Evolutionary conservation across 345 rosid genomes (phyloP).

Genomic region (Brassica juncea): DNA sequence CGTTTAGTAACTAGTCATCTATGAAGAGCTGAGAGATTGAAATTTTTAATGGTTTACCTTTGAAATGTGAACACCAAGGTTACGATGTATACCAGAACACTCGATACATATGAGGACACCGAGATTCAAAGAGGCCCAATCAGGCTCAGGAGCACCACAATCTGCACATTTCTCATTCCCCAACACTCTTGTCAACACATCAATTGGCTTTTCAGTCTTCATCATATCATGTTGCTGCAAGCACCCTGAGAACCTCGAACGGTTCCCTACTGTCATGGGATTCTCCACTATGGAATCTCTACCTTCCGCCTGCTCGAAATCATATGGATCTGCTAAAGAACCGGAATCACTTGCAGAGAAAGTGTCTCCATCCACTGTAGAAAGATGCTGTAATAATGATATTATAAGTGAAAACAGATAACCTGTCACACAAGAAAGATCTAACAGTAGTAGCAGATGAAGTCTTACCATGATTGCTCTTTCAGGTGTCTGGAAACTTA

Average conservation of each 20-base stretch:
- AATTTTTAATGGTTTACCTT: slow-evolving; percentile 48
- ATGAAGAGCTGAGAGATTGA: not conserved
- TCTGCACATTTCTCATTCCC: slow-evolving; percentile 83
- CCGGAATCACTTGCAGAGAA: slow-evolving; percentile 50
- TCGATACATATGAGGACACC: slow-evolving; percentile 78
- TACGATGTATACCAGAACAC: slow-evolving; percentile 82
- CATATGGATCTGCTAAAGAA: slow-evolving; percentile 51
- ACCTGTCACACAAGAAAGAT: slow-evolving; percentile 14
- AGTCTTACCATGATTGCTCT: slow-evolving; percentile 49
- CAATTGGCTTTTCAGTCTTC: slow-evolving; percentile 64
- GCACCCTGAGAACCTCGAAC: slow-evolving; percentile 47
- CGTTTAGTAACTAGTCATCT: too few relatives aligned
- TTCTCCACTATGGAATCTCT: slow-evolving; percentile 46
- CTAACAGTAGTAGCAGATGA: not conserved
- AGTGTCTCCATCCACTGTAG: slow-evolving; percentile 45
- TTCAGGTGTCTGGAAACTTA: slow-evolving; percentile 65
- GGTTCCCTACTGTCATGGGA: slow-evolving; percentile 48
- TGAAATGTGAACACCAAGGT: slow-evolving; percentile 81
- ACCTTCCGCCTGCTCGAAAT: slow-evolving; percentile 45
- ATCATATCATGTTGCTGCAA: slow-evolving; percentile 45
- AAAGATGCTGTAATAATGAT: slow-evolving; percentile 47
- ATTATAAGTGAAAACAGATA: not conserved
- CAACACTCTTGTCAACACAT: slow-evolving; percentile 56
- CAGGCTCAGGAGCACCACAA: slow-evolving; percentile 79
- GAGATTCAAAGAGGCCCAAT: slow-evolving; percentile 84